Evolutionary conservation across 257 asterid genomes (phyloP).

Genomic region (Nicotiana benthamiana): DNA sequence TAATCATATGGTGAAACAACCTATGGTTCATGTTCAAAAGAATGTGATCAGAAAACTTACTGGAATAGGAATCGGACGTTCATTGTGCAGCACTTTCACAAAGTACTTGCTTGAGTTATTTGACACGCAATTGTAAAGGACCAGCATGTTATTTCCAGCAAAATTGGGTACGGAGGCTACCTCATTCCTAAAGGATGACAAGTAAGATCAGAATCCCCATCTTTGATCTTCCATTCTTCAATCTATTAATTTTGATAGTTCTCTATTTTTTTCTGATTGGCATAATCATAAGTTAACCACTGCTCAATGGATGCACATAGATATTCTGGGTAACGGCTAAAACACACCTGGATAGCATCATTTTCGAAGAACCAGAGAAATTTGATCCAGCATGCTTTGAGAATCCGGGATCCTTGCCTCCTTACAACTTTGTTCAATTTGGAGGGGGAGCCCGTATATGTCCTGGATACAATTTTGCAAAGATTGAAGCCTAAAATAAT

Average conservation of each 20-base stretch:
- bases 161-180: constrained; percentile 69
- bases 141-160: constrained; percentile 90
- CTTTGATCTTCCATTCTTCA: not conserved
- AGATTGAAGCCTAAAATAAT: constrained; percentile 28
- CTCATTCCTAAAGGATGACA: constrained; percentile 76
- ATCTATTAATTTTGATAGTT: not conserved
- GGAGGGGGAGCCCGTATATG: constrained; percentile 74
- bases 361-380: constrained; percentile 48
- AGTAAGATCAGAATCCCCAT: constrained; percentile 27
- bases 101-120: constrained; percentile 61
- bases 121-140: constrained; percentile 61
- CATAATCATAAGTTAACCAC: not conserved
- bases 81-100: constrained; percentile 84
- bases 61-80: constrained; percentile 59
- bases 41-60: constrained; percentile 33
- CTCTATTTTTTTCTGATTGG: not conserved
- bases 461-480: constrained; percentile 71
- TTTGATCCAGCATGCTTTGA: constrained; percentile 53
- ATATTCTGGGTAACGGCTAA: constrained; percentile 51
- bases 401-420: constrained; percentile 39
- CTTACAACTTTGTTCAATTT: constrained; percentile 54
- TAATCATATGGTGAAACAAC: no score
- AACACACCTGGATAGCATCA: constrained; percentile 55
- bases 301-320: constrained; percentile 17
- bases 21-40: not conserved